phyloP scores from a whole-genome alignment of 2,329 filamentous ascomycete genomes.

The Colletotrichum sojae region DNA sequence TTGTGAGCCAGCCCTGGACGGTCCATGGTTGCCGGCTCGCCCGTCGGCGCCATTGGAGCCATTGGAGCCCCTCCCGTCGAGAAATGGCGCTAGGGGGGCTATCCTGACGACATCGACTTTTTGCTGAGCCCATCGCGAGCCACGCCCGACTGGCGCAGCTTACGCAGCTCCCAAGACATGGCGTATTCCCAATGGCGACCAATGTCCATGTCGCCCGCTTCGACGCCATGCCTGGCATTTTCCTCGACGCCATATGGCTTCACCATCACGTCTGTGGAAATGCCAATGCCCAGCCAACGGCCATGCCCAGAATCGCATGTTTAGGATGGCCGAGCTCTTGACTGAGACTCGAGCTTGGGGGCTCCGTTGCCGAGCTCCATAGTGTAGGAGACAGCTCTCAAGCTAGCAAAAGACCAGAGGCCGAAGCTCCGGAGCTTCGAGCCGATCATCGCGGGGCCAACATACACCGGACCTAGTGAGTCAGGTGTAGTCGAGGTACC shows the following conservation, averaged over 20 bases:
- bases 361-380: neutral
- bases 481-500: no score
- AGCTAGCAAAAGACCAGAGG: neutral
- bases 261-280: slow-evolving; percentile 1
- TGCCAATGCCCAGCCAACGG: slow-evolving; percentile 20
- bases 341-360: neutral
- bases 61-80: slow-evolving; percentile 28
- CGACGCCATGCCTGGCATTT: slow-evolving; percentile 16
- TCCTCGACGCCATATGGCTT: slow-evolving; percentile 6
- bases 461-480: neutral
- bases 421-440: neutral
- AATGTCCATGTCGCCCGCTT: slow-evolving; percentile 3
- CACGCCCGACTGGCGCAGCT: slow-evolving; percentile 22
- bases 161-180: slow-evolving; percentile 39
- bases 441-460: slow-evolving; percentile 12
- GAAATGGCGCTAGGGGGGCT: slow-evolving; percentile 33
- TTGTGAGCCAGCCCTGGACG: neutral
- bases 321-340: neutral
- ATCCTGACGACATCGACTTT: slow-evolving; percentile 43
- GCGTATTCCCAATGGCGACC: slow-evolving; percentile 27
- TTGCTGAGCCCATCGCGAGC: neutral
- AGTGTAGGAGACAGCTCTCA: no score
- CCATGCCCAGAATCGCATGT: slow-evolving; percentile 9
- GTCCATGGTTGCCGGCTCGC: slow-evolving; percentile 6
- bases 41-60: slow-evolving; percentile 5